These are phyloP conservation scores for Alternaria sp. DNA, from an alignment of 2,329 filamentous ascomycete genomes.

Conservation along the genomic window DNA sequence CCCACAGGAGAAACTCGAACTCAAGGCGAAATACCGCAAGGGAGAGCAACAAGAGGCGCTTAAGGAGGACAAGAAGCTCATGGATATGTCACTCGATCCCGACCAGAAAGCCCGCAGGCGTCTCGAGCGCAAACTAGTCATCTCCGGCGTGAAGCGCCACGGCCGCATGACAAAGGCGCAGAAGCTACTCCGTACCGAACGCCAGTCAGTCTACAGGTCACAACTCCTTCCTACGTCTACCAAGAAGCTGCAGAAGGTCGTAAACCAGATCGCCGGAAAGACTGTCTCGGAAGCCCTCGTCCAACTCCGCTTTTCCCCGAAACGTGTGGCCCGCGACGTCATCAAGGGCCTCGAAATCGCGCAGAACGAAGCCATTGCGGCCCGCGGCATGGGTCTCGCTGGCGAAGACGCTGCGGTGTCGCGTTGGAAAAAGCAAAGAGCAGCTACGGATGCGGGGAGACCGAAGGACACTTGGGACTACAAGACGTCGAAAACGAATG, in stretches of 20 bases:
- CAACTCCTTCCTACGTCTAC: constrained; percentile 79
- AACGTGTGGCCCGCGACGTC: constrained; percentile 86
- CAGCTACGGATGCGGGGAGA: constrained; percentile 16
- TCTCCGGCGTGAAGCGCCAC: constrained; percentile 72
- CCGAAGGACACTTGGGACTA: constrained; percentile 17
- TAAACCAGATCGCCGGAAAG: constrained; percentile 90
- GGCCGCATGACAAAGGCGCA: constrained; percentile 71
- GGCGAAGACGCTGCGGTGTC: constrained; percentile 24
- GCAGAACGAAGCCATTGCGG: constrained; percentile 78
- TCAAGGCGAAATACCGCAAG: constrained; percentile 18
- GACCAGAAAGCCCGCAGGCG: constrained; percentile 72
- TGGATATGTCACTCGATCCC: constrained; percentile 69
- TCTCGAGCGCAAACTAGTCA: constrained; percentile 85
- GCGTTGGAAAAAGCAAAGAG: constrained; percentile 28
- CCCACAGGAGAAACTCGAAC: constrained; percentile 16
- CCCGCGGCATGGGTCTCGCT: constrained; percentile 81
- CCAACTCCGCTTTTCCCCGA: constrained; percentile 95
- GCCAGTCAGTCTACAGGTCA: constrained; percentile 66
- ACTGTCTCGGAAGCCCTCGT: constrained; percentile 90
- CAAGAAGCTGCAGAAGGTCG: constrained; percentile 89
- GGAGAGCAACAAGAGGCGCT: constrained; percentile 9
- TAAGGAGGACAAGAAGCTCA: constrained; percentile 59
- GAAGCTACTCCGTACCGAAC: constrained; percentile 70
- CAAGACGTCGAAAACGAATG: constrained; percentile 16
- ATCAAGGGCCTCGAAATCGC: constrained; percentile 80